These are phyloP conservation scores for Arthrobotrys sinensis DNA, from an alignment of 2,329 filamentous ascomycete genomes.

Conservation along the genomic window DNA sequence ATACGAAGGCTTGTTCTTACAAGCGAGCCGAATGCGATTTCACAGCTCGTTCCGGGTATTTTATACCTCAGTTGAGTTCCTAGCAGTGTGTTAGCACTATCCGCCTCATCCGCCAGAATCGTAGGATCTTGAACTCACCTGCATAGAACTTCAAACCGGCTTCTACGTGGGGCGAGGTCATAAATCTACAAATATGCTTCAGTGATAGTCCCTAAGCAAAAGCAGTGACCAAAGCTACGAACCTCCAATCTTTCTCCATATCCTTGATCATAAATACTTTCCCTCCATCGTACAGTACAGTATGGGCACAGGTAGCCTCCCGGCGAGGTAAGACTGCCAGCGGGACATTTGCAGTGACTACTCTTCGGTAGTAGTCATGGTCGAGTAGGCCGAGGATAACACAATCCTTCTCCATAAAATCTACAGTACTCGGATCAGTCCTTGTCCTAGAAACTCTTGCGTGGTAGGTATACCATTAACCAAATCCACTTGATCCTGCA, in stretches of 20 bases:
- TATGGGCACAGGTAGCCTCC: conserved; percentile 70
- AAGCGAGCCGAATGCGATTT: conserved; percentile 56
- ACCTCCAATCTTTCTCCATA: conserved; percentile 70
- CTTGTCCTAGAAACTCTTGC: background rate
- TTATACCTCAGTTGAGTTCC: conserved; percentile 54
- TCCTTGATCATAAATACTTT: conserved; percentile 68
- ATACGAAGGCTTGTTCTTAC: conserved; percentile 10
- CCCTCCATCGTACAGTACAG: conserved; percentile 67
- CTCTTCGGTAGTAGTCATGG: conserved; percentile 68
- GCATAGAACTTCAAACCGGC: conserved; percentile 66
- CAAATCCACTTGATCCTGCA: conserved; percentile 69
- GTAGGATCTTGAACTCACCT: conserved; percentile 66
- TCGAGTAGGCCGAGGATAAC: conserved; percentile 70
- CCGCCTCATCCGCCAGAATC: conserved; percentile 62
- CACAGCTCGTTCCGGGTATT: conserved; percentile 24
- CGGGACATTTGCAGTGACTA: conserved; percentile 69
- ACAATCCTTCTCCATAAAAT: conserved; percentile 70
- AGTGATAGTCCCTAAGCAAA: conserved; percentile 58
- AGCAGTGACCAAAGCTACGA: conserved; percentile 63
- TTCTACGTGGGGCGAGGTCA: conserved; percentile 46
- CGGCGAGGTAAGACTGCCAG: conserved; percentile 69
- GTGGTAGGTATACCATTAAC: conserved; percentile 58
- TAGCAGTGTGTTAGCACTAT: background rate
- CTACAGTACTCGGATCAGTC: conserved; percentile 62
- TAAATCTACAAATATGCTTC: conserved; percentile 65